Evolutionary conservation across 2,329 filamentous ascomycete species (phyloP), one percentile per base, ranked within the genome.

Genomic region (Fusarium mundagurra): DNA sequence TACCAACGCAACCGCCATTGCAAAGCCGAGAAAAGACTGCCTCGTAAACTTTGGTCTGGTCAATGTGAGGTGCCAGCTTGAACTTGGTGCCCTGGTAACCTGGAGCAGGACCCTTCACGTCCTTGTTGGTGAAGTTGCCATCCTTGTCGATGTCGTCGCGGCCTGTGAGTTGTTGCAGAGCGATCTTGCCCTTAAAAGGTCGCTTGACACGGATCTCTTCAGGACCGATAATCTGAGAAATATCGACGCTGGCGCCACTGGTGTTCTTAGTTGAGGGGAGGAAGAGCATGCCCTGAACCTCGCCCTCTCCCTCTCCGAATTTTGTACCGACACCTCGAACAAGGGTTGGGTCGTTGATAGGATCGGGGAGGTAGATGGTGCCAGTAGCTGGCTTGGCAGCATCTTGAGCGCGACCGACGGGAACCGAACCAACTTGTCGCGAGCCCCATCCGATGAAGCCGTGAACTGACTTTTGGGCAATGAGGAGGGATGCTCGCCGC

Each of bases 391-490:
- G 88, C 81, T 93, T 97, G 75, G 96, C 93, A 80, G 91, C 90
- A 82, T 99, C 96, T 85, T 98, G 92, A 33, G 96, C 95, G 78
- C 96, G 90, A 63, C 95, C 94, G 60, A 99, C 96, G n/a, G 96
- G 94, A 29, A 99, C 94, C 12, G 94, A 93, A 43, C 96, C 96
- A 58, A 95, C 93, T 81, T 94, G 90, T 60, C 93, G 90, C 33
- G 96, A 95, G 74, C 94, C 89, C 86, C 92, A 92, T 47, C 96
- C 96, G 78, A 99, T 95, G 81, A 98, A 97, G 81, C 96, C 92
- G 78, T 94, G 91, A 84, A 98, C 97, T 6, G 95, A 98, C 82
- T 98, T 98, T 78, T 97, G 95, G 29, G 96, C 96, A 71, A 98
- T 96, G 57, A 99, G 90, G 80, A 97, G 95, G 60, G 95, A 94